Percentiles rank a stretch among this genome's conserved stretches.
Conservation (phyloP, 2,329 filamentous ascomycete genomes). For the Sporothrix dimorphospora region DNA sequence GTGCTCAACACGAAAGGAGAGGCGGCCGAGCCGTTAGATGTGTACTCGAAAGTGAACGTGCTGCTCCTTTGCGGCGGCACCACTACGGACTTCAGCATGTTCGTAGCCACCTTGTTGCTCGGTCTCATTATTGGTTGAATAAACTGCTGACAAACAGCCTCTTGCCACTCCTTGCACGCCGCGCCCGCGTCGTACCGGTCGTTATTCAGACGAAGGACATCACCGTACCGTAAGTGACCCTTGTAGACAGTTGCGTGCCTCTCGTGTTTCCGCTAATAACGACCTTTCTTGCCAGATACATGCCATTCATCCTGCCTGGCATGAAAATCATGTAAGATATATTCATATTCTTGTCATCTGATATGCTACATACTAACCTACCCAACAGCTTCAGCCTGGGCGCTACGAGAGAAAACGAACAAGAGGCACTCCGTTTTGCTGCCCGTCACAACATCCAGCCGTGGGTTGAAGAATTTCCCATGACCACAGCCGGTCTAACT, state of each 20-base stretch:
- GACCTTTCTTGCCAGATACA: background rate
- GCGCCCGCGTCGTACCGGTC: constrained; percentile 24
- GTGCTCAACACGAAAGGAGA: background rate
- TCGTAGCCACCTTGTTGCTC: background rate
- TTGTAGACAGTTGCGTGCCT: too few relatives aligned
- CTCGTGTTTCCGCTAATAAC: too few relatives aligned
- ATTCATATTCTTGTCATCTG: background rate
- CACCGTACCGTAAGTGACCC: constrained; percentile 17
- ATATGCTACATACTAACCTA: background rate
- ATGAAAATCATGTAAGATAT: constrained; percentile 1
- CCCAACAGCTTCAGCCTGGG: background rate
- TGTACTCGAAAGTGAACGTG: constrained; percentile 52
- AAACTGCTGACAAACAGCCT: background rate
- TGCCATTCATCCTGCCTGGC: constrained; percentile 7
- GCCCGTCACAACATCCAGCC: constrained; percentile 60
- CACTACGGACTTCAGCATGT: constrained; percentile 7
- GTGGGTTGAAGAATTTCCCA: constrained; percentile 58
- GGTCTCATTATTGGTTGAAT: background rate
- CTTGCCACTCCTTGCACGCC: constrained; percentile 24
- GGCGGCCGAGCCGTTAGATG: background rate
- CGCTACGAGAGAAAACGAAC: constrained; percentile 40
- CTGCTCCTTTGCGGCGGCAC: constrained; percentile 37
- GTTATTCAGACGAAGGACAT: constrained; percentile 25
- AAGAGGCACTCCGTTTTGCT: constrained; percentile 62
- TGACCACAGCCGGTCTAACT: constrained; percentile 42